Conservation (phyloP, 306 rosid species). For the Cicer bijugum region DNA sequence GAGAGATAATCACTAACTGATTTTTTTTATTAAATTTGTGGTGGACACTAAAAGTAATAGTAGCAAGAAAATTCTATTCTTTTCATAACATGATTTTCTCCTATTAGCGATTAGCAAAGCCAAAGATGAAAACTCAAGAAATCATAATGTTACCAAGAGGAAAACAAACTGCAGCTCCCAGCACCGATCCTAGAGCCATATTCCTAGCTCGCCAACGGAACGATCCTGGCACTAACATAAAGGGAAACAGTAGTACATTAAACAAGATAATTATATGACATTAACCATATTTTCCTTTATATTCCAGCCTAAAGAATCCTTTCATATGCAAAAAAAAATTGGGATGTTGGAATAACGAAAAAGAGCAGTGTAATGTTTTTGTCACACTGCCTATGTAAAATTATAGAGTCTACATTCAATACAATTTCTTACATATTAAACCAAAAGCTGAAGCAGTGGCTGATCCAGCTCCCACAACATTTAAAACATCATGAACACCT, state of each 20-base stretch:
- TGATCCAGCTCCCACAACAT: conserved; percentile 93
- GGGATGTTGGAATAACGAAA: conserved; percentile 2
- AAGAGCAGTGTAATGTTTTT: conserved; percentile 17
- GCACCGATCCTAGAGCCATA: conserved; percentile 70
- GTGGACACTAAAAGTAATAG: neutral
- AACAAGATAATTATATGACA: conserved; percentile 23
- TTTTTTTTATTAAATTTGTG: conserved; percentile 15
- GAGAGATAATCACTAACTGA: neutral
- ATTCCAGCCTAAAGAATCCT: conserved; percentile 31
- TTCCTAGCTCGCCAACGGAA: conserved; percentile 88
- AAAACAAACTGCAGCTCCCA: conserved; percentile 89
- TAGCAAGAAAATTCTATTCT: conserved; percentile 1
- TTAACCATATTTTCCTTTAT: conserved; percentile 26
- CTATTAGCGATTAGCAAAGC: conserved; percentile 7
- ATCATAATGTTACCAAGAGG: conserved; percentile 72
- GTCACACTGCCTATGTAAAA: conserved; percentile 19
- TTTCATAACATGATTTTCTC: conserved; percentile 1
- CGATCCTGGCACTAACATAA: conserved; percentile 83
- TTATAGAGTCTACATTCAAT: conserved; percentile 5
- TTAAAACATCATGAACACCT: conserved; percentile 83
- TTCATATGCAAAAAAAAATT: neutral
- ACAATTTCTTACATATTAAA: conserved; percentile 70
- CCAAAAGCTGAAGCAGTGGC: conserved; percentile 94
- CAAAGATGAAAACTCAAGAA: conserved; percentile 6
- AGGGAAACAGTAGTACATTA: conserved; percentile 38